phyloP scores from a whole-genome alignment of 768 basidiomycete species.

The Russula brevipes region DNA sequence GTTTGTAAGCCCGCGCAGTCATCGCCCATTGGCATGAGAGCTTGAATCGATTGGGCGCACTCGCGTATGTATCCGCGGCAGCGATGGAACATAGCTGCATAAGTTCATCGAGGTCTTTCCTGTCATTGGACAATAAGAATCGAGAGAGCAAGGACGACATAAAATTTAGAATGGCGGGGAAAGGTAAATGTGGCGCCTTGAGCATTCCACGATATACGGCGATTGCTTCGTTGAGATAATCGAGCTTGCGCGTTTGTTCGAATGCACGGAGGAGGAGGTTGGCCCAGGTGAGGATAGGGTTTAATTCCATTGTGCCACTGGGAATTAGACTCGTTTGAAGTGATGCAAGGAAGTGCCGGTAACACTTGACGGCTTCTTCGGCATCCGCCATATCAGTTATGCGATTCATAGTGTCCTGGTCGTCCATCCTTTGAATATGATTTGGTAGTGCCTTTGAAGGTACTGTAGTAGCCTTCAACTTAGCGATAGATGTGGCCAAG shows the following conservation, averaged over 20 bases:
- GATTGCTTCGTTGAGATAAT: too few species aligned
- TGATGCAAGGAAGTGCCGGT: neutral
- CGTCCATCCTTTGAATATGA: neutral
- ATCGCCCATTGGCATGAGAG: neutral
- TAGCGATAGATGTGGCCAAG: neutral
- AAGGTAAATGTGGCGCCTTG: neutral
- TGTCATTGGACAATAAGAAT: too few species aligned
- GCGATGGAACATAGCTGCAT: neutral
- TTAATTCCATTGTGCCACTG: too few species aligned
- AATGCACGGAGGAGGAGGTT: neutral
- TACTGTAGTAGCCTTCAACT: too few species aligned
- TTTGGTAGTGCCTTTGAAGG: neutral
- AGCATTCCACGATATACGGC: too few species aligned
- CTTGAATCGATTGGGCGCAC: neutral
- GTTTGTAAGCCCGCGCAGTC: neutral
- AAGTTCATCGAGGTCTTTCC: neutral
- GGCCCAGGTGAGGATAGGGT: neutral
- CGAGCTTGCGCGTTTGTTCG: too few species aligned
- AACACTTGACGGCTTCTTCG: neutral
- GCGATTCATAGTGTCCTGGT: too few species aligned
- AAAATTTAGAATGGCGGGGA: neutral
- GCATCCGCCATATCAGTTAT: neutral
- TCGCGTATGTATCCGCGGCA: neutral
- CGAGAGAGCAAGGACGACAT: neutral
- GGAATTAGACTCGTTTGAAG: neutral